Evolutionary conservation across 2,329 filamentous ascomycete genomes (phyloP).

Genomic region (Cercospora canescens): DNA sequence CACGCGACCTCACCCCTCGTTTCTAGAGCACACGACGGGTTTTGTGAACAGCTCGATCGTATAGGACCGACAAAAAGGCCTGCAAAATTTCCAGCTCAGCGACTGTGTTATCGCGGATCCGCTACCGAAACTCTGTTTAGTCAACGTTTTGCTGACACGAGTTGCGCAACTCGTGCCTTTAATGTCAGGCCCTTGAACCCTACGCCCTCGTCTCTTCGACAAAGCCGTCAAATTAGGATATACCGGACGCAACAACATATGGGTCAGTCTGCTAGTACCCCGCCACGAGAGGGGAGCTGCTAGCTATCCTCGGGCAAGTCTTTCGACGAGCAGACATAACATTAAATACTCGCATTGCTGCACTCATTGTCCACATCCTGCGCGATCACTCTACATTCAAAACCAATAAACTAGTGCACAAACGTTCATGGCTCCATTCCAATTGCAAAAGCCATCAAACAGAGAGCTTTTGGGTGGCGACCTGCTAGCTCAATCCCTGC

Average conservation of each 20-base stretch:
- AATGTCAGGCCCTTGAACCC: background rate
- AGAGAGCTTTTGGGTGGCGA: slow-evolving; percentile 49
- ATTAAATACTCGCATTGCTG: background rate
- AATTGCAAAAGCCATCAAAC: slow-evolving; percentile 35
- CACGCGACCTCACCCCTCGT: background rate
- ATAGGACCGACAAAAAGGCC: background rate
- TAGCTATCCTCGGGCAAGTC: slow-evolving; percentile 11
- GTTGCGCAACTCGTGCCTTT: background rate
- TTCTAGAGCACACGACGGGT: background rate
- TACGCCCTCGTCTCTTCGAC: background rate
- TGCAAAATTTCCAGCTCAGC: background rate
- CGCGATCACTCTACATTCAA: background rate
- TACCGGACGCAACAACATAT: background rate
- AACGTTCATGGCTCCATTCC: slow-evolving; percentile 25
- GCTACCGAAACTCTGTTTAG: background rate
- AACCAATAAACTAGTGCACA: background rate
- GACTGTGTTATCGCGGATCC: background rate
- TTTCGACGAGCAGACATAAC: background rate
- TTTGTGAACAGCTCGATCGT: background rate
- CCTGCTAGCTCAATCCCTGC: slow-evolving; percentile 47
- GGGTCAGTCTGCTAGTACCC: background rate
- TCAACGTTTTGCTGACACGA: background rate
- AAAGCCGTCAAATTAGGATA: background rate
- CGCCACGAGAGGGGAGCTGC: slow-evolving; percentile 10
- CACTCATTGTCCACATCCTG: background rate